Evolutionary conservation across 352 stramenopile genomes (phyloP).

Genomic region (Phytophthora cryptogea): DNA sequence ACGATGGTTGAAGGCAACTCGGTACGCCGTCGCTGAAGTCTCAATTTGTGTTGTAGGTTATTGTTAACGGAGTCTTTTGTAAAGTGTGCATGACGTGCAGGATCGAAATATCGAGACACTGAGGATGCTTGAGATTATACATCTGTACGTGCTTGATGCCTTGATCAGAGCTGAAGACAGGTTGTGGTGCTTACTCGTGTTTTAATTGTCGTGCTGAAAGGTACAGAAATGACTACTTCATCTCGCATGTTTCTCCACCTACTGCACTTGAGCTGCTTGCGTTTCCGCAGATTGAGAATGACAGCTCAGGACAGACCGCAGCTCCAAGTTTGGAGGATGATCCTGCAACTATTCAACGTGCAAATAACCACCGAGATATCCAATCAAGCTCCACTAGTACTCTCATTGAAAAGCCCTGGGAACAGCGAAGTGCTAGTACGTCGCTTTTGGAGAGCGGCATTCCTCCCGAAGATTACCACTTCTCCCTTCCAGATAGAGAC

Average conservation of each 20-base stretch:
- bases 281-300: constrained; percentile 19
- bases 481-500: constrained; percentile 48
- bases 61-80: constrained; percentile 4
- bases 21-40: constrained; percentile 22
- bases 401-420: constrained; percentile 34
- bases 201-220: constrained; percentile 5
- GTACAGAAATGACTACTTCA: constrained; percentile 24
- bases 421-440: constrained; percentile 12
- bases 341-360: constrained; percentile 4
- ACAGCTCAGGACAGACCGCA: neutral
- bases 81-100: constrained; percentile 44
- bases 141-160: constrained; percentile 41
- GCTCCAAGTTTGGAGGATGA: constrained; percentile 1
- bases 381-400: neutral
- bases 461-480: constrained; percentile 60
- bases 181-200: constrained; percentile 6
- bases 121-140: constrained; percentile 61
- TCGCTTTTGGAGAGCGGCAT: constrained; percentile 16
- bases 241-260: constrained; percentile 6
- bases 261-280: constrained; percentile 26
- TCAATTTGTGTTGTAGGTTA: neutral
- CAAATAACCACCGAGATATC: constrained; percentile 1
- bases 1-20: constrained; percentile 43
- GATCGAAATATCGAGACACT: constrained; percentile 68
- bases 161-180: neutral